Conservation (phyloP, 2,329 filamentous ascomycete species). For the Colletotrichum filicis region DNA sequence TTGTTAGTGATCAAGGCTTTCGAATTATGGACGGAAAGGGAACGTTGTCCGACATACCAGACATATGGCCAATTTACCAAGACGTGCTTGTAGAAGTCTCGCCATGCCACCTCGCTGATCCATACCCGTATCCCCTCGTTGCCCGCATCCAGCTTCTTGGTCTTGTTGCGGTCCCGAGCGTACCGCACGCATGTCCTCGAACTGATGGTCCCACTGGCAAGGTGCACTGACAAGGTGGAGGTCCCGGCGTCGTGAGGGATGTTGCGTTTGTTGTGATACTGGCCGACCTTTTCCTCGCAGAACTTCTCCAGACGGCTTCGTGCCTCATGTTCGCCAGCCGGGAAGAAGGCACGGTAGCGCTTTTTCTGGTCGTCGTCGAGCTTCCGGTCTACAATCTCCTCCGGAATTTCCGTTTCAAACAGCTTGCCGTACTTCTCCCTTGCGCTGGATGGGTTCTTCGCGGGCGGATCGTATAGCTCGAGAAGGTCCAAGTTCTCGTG, state of each 20-base stretch:
- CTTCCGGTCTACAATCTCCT: constrained; percentile 70
- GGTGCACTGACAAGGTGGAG: constrained; percentile 77
- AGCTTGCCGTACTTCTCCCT: constrained; percentile 61
- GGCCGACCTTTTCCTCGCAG: constrained; percentile 68
- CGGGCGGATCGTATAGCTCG: constrained; percentile 64
- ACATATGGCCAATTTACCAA: constrained; percentile 87
- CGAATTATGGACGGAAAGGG: background rate
- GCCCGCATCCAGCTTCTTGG: constrained; percentile 74
- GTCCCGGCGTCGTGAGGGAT: constrained; percentile 72
- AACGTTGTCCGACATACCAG: constrained; percentile 60
- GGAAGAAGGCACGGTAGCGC: constrained; percentile 71
- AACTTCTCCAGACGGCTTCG: constrained; percentile 73
- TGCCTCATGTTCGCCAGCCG: constrained; percentile 81
- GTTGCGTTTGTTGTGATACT: constrained; percentile 75
- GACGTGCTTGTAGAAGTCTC: constrained; percentile 90
- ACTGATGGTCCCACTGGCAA: constrained; percentile 75
- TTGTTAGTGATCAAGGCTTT: background rate
- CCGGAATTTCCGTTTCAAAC: constrained; percentile 71
- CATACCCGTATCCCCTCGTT: constrained; percentile 74
- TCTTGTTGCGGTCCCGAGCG: constrained; percentile 72
- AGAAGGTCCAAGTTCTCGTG: constrained; percentile 77
- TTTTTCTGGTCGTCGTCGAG: constrained; percentile 69
- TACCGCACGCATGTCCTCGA: constrained; percentile 73
- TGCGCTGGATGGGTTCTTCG: constrained; percentile 45
- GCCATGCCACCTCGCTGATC: constrained; percentile 88